Conservation (phyloP, 495 filamentous ascomycete species). For the Pseudoneurospora amorphoporcata region DNA sequence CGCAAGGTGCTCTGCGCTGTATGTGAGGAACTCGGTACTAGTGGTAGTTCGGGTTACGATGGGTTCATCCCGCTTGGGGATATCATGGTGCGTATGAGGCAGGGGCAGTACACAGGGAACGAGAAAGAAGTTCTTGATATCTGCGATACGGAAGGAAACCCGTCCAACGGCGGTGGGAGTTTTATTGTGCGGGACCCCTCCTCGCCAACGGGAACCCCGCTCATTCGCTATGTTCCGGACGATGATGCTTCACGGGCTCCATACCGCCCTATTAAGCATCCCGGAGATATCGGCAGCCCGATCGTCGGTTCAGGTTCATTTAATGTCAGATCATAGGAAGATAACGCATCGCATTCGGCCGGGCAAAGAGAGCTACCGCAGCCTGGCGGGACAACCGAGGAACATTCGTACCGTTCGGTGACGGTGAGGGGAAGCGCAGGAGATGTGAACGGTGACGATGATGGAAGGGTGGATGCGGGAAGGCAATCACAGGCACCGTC, state of each 20-base stretch:
- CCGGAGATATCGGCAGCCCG: conserved; percentile 46
- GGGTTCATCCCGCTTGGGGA: conserved; percentile 58
- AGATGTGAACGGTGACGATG: too few relatives aligned
- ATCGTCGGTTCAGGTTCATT: conserved; percentile 12
- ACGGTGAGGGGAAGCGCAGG: too few relatives aligned
- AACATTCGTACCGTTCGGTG: too few relatives aligned
- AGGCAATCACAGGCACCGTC: background rate
- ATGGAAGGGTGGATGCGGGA: background rate
- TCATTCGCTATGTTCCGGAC: conserved; percentile 46
- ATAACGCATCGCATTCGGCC: background rate
- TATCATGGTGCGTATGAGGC: conserved; percentile 57
- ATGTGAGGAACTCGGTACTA: conserved; percentile 35
- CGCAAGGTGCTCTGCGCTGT: conserved; percentile 40
- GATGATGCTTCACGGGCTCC: conserved; percentile 16
- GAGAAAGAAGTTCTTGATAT: conserved; percentile 75
- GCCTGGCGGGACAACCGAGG: background rate
- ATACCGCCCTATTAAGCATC: conserved; percentile 34
- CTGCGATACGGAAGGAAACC: conserved; percentile 82
- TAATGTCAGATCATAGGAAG: conserved; percentile 4
- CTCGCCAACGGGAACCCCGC: conserved; percentile 37
- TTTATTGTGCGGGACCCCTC: conserved; percentile 53
- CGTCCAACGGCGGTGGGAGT: conserved; percentile 77
- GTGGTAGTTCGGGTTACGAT: conserved; percentile 24
- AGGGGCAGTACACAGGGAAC: conserved; percentile 49
- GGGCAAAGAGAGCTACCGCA: conserved; percentile 9